phyloP scores from a whole-genome alignment of 1,284 basidiomycete genomes.

The Tremellales sp. region DNA sequence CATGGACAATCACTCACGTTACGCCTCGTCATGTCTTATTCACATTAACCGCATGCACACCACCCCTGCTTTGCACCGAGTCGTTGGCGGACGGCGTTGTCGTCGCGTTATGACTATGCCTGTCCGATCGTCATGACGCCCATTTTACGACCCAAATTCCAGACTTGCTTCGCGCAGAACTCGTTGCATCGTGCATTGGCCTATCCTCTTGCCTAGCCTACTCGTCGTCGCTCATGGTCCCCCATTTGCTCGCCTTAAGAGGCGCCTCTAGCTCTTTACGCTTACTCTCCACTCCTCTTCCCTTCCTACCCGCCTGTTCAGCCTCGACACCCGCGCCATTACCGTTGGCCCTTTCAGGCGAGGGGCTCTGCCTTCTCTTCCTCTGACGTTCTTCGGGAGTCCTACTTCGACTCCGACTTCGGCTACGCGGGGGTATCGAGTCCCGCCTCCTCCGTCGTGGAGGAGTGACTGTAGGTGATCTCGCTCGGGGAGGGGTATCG shows the following conservation, averaged over 20 bases:
- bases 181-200: too few relatives aligned
- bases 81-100: too few relatives aligned
- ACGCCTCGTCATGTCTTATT: too few relatives aligned
- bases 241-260: conserved; percentile 23
- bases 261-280: conserved; percentile 17
- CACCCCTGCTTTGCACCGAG: too few relatives aligned
- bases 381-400: conserved; percentile 1
- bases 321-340: neutral
- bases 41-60: too few relatives aligned
- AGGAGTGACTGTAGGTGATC: conserved; percentile 22
- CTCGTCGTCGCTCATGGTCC: neutral
- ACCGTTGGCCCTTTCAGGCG: neutral
- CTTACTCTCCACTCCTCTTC: conserved; percentile 16
- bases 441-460: conserved; percentile 8
- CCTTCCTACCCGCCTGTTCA: conserved; percentile 18
- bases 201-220: neutral
- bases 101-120: too few relatives aligned
- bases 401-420: conserved; percentile 6
- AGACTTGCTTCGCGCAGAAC: too few relatives aligned
- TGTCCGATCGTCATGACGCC: too few relatives aligned
- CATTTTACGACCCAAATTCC: too few relatives aligned
- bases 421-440: neutral
- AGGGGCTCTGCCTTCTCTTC: conserved; percentile 1
- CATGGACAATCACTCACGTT: too few relatives aligned
- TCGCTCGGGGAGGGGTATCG: neutral